phyloP scores from a whole-genome alignment of 106 monocot genomes.

The Vanilla planifolia region DNA sequence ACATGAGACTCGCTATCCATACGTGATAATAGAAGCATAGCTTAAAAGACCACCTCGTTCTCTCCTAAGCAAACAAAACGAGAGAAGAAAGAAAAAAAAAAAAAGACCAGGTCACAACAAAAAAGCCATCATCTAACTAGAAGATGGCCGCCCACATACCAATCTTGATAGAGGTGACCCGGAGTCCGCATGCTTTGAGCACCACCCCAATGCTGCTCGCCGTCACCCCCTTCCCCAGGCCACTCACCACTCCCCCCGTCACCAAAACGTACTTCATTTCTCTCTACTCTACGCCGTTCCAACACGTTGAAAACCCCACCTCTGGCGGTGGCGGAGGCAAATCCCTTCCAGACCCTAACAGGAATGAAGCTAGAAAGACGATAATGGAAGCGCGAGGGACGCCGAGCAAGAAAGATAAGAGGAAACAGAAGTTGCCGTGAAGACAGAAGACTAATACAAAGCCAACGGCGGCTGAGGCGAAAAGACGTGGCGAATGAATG shows the following conservation, averaged over 20 bases:
- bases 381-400: background rate
- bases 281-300: background rate
- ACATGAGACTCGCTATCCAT: too few relatives aligned
- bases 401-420: background rate
- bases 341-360: too few relatives aligned
- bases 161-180: constrained; percentile 81
- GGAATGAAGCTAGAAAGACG: background rate
- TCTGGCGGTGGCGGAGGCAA: too few relatives aligned
- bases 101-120: background rate
- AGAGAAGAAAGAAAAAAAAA: background rate
- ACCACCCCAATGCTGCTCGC: constrained; percentile 78
- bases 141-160: constrained; percentile 16
- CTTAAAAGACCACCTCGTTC: background rate
- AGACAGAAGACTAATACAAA: too few relatives aligned
- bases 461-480: too few relatives aligned
- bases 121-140: background rate
- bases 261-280: constrained; percentile 79
- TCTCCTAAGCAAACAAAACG: background rate
- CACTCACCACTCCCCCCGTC: constrained; percentile 71
- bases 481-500: too few relatives aligned
- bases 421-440: background rate
- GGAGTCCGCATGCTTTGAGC: constrained; percentile 63
- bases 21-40: too few relatives aligned
- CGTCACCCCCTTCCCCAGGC: constrained; percentile 68
- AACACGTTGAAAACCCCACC: background rate